These are phyloP conservation scores for Prunus mongolica DNA, from an alignment of 306 rosid genomes.

Conservation along the genomic window DNA sequence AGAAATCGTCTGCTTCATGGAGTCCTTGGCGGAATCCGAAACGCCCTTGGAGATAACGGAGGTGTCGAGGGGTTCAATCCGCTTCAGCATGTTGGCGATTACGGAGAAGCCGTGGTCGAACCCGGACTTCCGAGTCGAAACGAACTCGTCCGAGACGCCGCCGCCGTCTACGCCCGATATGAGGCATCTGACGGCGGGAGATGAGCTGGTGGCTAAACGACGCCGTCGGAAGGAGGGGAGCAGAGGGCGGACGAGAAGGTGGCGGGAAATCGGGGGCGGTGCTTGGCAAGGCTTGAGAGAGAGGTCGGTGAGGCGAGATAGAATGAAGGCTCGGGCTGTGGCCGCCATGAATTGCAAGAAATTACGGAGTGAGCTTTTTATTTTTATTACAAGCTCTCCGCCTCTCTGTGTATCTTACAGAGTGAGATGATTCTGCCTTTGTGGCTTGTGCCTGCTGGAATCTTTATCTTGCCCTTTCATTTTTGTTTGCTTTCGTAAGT, in stretches of 20 bases:
- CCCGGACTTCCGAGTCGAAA: conserved; percentile 64
- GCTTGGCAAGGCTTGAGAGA: conserved; percentile 41
- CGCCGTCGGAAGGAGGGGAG: conserved; percentile 22
- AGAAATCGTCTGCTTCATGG: conserved; percentile 97
- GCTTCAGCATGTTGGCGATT: conserved; percentile 77
- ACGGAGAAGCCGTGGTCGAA: conserved; percentile 80
- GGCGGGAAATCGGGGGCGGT: conserved; percentile 15
- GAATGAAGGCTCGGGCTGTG: conserved; percentile 55
- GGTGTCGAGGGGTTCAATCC: conserved; percentile 77
- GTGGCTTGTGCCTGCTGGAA: conserved; percentile 12
- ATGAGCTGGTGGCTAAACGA: conserved; percentile 4
- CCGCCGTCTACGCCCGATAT: conserved; percentile 70
- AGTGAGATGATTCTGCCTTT: not conserved
- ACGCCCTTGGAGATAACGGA: conserved; percentile 84
- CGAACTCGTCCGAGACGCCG: conserved; percentile 77
- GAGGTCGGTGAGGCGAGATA: conserved; percentile 49
- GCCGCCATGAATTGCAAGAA: conserved; percentile 45
- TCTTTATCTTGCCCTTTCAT: not conserved
- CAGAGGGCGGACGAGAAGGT: conserved; percentile 17
- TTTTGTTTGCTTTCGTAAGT: conserved; percentile 7
- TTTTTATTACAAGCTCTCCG: not conserved
- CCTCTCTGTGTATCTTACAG: not conserved
- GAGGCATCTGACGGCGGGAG: conserved; percentile 40
- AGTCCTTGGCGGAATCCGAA: conserved; percentile 70
- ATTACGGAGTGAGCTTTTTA: not conserved